phyloP scores from a whole-genome alignment of 495 filamentous ascomycete genomes.

The Penicillium daleae region DNA sequence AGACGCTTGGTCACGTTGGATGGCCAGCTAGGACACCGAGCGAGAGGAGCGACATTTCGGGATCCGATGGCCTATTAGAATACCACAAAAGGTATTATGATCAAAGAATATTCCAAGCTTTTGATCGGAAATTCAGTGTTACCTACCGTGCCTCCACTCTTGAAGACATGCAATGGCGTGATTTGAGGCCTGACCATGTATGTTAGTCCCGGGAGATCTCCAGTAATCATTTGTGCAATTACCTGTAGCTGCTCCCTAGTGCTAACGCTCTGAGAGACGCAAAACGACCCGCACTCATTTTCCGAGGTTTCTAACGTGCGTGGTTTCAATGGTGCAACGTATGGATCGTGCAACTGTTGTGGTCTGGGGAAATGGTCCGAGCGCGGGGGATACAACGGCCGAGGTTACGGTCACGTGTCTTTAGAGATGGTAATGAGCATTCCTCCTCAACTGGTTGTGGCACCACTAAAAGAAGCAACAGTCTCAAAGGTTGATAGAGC shows the following conservation, averaged over 20 bases:
- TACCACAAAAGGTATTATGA: neutral
- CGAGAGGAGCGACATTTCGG: neutral
- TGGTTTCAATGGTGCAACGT: constrained; percentile 1
- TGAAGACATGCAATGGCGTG: constrained; percentile 8
- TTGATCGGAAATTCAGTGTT: neutral
- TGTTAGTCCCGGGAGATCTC: constrained; percentile 5
- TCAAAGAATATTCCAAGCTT: neutral
- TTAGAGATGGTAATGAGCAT: neutral
- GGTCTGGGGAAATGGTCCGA: constrained; percentile 21
- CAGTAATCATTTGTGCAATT: neutral
- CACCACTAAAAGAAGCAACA: neutral
- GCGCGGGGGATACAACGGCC: constrained; percentile 13
- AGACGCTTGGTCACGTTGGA: neutral
- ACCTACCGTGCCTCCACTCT: constrained; percentile 15
- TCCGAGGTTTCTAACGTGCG: neutral
- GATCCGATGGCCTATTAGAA: neutral
- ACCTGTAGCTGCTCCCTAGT: constrained; percentile 7
- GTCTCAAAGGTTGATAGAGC: neutral
- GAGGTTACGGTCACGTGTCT: constrained; percentile 16
- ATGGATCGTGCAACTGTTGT: neutral
- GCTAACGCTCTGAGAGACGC: neutral
- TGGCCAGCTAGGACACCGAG: neutral
- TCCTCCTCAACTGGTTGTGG: neutral
- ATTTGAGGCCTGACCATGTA: constrained; percentile 7
- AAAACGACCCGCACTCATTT: constrained; percentile 9